Conservation (phyloP, 352 stramenopile species). For the Pythium dissimile region DNA sequence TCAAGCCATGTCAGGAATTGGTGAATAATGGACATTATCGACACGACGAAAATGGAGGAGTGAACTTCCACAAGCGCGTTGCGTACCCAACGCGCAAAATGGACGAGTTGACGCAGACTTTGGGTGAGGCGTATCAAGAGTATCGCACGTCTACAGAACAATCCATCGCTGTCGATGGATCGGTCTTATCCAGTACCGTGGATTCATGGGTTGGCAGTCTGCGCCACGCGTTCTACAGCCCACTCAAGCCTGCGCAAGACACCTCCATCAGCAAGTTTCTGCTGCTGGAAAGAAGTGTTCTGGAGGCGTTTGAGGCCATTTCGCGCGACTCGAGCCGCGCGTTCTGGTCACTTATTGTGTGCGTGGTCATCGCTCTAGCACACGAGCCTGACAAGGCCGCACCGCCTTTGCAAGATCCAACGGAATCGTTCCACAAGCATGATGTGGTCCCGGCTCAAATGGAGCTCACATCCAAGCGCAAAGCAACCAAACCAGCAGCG, state of each 20-base stretch:
- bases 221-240: slow-evolving; percentile 24
- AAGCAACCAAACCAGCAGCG: slow-evolving; percentile 19
- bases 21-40: slow-evolving; percentile 1
- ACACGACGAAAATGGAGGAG: slow-evolving; percentile 7
- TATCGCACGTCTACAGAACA: neutral
- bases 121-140: neutral
- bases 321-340: neutral
- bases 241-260: slow-evolving; percentile 8
- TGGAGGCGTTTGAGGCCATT: slow-evolving; percentile 22
- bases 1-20: neutral
- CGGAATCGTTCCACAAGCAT: neutral
- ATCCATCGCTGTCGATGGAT: neutral
- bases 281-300: slow-evolving; percentile 36
- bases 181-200: neutral
- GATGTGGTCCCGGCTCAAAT: neutral
- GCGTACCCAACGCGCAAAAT: no score
- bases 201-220: slow-evolving; percentile 18
- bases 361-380: slow-evolving; percentile 33
- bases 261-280: slow-evolving; percentile 45
- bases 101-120: neutral
- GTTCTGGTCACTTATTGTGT: slow-evolving; percentile 44
- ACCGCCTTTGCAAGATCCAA: neutral
- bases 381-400: slow-evolving; percentile 9
- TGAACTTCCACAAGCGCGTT: no score
- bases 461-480: slow-evolving; percentile 33